Base-by-base conservation (phyloP, 441 rosid species). In the Capsella rubella region DNA sequence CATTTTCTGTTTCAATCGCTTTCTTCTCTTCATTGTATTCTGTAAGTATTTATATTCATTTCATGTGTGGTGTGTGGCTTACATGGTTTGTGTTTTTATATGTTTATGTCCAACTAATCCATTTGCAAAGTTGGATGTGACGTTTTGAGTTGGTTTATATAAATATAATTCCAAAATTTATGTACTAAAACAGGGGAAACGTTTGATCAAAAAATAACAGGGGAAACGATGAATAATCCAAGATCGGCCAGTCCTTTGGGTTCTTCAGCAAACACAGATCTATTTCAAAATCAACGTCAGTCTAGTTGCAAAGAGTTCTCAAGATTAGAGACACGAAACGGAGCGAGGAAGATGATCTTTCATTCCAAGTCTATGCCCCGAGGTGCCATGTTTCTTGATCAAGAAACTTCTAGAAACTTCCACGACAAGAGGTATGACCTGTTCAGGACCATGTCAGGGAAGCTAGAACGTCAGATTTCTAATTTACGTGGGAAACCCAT, bases 371-470 rank as follows among this genome's bases (percentile, higher is more conserved):
- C 96, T 21, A 87, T 91, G 84, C 90, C 90, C 0, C 73, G 74
- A 72, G 84, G 87, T 45, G 61, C 52, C 32, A 75, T 73, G 25
- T 50, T 54, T 37, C 78, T 69, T 37, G 79, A 56, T 15, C 73
- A 74, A 25, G 77, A 45, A 32, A 37, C 56, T n/a, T 62, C 16
- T 27, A 72, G 49, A 81, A 72, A 49, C 65, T 64, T 27, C 40
- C 74, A 32, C 16, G 92, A 92, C 72, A 85, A 58, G 21, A 80
- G 92, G 62, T 90, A 49, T 71, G 90, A 90, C 80, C 80, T 97
- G 3, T 89, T 94, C 86, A 92, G 89, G 67, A 94, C 99, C 16
- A 89, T 93, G 90, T 91, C 99, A 0, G 95, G 95, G 61, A 90
- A 73, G 79, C 84, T 94, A 8, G 97, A 90, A 82, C 82, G 89